Percentiles rank a stretch among this genome's conserved stretches.
phyloP scores from a whole-genome alignment of 352 stramenopile species.

The Pythium apleroticum region DNA sequence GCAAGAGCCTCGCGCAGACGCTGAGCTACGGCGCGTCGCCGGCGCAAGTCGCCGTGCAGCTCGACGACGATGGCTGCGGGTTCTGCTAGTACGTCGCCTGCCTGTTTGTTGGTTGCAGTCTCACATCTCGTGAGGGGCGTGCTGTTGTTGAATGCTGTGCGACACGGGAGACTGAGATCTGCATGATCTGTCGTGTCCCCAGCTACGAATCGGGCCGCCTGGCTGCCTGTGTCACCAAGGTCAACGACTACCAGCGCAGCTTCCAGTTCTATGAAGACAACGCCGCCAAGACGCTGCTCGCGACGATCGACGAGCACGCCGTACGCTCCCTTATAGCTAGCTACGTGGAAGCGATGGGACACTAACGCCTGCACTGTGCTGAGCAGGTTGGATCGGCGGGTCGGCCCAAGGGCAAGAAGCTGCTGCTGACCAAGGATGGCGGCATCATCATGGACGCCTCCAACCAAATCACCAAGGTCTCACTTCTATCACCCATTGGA shows the following conservation, averaged over 20 bases:
- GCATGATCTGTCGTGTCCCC: not conserved
- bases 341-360: no score
- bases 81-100: conserved; percentile 68
- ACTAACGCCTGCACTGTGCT: no score
- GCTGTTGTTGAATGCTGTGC: not conserved
- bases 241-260: conserved; percentile 59
- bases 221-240: conserved; percentile 68
- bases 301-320: conserved; percentile 68
- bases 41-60: conserved; percentile 47
- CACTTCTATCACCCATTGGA: no score
- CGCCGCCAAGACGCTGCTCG: conserved; percentile 48
- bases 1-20: conserved; percentile 21
- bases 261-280: conserved; percentile 79
- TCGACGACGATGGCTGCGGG: conserved; percentile 58
- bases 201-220: conserved; percentile 69
- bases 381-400: conserved; percentile 65
- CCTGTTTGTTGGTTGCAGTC: not conserved
- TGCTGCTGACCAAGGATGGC: conserved; percentile 66
- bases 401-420: conserved; percentile 48
- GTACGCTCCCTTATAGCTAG: conserved; percentile 25
- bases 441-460: conserved; percentile 54
- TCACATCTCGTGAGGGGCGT: not conserved
- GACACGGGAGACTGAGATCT: conserved; percentile 1
- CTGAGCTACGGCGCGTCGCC: conserved; percentile 36
- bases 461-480: conserved; percentile 57